phyloP scores from a whole-genome alignment of 805 yeast species.

The Grigorovia jiainica region DNA sequence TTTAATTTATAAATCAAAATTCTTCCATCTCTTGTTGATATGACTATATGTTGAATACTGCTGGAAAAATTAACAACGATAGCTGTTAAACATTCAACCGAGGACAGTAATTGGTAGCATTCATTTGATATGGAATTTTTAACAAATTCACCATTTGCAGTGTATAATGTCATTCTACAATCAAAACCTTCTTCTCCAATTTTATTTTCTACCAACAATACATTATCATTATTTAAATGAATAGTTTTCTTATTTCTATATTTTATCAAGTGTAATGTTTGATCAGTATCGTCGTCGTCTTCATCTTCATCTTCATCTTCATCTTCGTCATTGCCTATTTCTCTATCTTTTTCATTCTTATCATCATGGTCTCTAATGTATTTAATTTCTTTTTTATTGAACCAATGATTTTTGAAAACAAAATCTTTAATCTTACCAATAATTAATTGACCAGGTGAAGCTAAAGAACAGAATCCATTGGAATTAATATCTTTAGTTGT shows the following conservation, averaged over 20 bases:
- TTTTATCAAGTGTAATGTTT: conserved; percentile 5
- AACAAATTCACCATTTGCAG: not conserved
- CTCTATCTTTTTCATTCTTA: conserved; percentile 1
- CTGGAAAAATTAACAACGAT: conserved; percentile 20
- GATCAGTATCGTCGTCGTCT: conserved; percentile 9
- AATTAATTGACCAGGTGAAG: conserved; percentile 17
- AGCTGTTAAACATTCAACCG: conserved; percentile 7
- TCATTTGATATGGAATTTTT: not conserved
- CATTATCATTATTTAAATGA: conserved; percentile 1
- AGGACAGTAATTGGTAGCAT: not conserved
- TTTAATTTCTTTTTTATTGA: conserved; percentile 8
- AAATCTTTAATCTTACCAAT: conserved; percentile 23
- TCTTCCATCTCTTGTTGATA: conserved; percentile 31
- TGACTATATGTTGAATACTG: conserved; percentile 31
- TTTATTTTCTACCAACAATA: conserved; percentile 5
- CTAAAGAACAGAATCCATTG: conserved; percentile 25
- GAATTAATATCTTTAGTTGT: conserved; percentile 13
- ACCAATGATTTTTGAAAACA: conserved; percentile 16
- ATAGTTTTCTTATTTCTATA: conserved; percentile 9
- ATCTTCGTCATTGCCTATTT: conserved; percentile 7
- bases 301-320: conserved; percentile 12
- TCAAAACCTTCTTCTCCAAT: not conserved
- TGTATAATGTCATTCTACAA: conserved; percentile 2
- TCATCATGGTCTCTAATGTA: conserved; percentile 1
- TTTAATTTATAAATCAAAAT: conserved; percentile 14